Percentiles rank a stretch among this genome's conserved stretches.
These are phyloP conservation scores for Rhynchosporium agropyri DNA, from an alignment of 2,329 filamentous ascomycete genomes.

Conservation along the genomic window DNA sequence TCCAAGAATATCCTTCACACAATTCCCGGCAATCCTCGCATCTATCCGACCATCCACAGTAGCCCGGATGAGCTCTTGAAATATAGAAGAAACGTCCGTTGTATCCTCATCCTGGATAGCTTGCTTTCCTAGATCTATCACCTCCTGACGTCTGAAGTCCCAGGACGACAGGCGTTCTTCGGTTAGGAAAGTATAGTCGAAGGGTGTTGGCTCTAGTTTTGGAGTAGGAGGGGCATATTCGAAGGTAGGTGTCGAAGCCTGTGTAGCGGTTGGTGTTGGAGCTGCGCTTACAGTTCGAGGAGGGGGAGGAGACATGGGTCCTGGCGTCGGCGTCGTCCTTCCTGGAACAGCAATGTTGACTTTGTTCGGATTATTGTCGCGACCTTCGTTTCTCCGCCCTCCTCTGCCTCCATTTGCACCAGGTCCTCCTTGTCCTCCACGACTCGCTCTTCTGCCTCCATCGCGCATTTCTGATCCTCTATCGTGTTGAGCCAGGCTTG, in stretches of 20 bases:
- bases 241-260: slow-evolving; percentile 31
- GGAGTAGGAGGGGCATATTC: slow-evolving; percentile 40
- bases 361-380: slow-evolving; percentile 41
- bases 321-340: slow-evolving; percentile 41
- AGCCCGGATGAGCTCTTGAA: slow-evolving; percentile 82
- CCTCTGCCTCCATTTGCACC: slow-evolving; percentile 31
- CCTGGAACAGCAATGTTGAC: slow-evolving; percentile 30
- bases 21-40: slow-evolving; percentile 68
- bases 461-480: slow-evolving; percentile 53
- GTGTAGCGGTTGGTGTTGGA: slow-evolving; percentile 37
- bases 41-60: slow-evolving; percentile 70
- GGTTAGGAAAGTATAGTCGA: slow-evolving; percentile 76
- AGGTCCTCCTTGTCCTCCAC: slow-evolving; percentile 46
- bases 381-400: slow-evolving; percentile 38
- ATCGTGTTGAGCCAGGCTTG: slow-evolving; percentile 59
- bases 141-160: slow-evolving; percentile 66
- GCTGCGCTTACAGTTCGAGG: slow-evolving; percentile 37
- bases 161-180: slow-evolving; percentile 69
- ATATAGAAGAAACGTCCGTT: slow-evolving; percentile 69
- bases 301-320: slow-evolving; percentile 43
- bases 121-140: slow-evolving; percentile 66
- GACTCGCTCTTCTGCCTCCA: slow-evolving; percentile 50
- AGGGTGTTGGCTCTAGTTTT: slow-evolving; percentile 45
- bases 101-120: slow-evolving; percentile 69
- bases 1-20: slow-evolving; percentile 74